Conservation (phyloP, 768 basidiomycete genomes). For the Suillus subalutaceus region DNA sequence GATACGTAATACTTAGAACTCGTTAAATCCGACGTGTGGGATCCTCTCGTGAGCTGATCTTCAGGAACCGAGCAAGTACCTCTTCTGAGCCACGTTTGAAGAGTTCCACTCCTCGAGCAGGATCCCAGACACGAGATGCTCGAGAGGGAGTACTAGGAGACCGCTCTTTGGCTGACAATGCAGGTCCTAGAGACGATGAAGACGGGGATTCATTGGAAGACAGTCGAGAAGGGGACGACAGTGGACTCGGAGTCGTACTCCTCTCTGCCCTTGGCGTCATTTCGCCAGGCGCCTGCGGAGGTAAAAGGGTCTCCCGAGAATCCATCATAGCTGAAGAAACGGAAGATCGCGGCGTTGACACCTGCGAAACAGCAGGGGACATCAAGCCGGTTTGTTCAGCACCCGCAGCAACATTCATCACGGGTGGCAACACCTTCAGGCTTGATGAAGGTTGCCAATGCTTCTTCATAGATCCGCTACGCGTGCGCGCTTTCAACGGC, state of each 20-base stretch:
- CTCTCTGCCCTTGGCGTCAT: constrained; percentile 14
- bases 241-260: constrained; percentile 13
- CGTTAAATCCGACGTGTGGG: constrained; percentile 31
- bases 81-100: constrained; percentile 90
- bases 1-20: constrained; percentile 3
- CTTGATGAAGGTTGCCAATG: constrained; percentile 22
- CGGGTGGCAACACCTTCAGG: constrained; percentile 5
- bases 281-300: constrained; percentile 18
- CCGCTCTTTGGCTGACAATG: constrained; percentile 50
- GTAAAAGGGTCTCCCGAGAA: constrained; percentile 18
- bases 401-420: constrained; percentile 7
- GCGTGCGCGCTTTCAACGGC: constrained; percentile 25
- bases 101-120: constrained; percentile 79
- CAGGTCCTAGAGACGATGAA: constrained; percentile 52
- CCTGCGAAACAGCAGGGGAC: constrained; percentile 3
- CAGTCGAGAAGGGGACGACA: constrained; percentile 16
- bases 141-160: constrained; percentile 39
- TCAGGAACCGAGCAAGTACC: constrained; percentile 81
- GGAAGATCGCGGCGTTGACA: neutral
- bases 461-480: constrained; percentile 24
- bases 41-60: constrained; percentile 73
- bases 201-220: constrained; percentile 50
- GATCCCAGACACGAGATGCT: constrained; percentile 79
- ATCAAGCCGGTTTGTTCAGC: constrained; percentile 1
- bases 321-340: constrained; percentile 16